Evolutionary conservation across 305 asterid species (phyloP).

Genomic region (Solanum hybrid): DNA sequence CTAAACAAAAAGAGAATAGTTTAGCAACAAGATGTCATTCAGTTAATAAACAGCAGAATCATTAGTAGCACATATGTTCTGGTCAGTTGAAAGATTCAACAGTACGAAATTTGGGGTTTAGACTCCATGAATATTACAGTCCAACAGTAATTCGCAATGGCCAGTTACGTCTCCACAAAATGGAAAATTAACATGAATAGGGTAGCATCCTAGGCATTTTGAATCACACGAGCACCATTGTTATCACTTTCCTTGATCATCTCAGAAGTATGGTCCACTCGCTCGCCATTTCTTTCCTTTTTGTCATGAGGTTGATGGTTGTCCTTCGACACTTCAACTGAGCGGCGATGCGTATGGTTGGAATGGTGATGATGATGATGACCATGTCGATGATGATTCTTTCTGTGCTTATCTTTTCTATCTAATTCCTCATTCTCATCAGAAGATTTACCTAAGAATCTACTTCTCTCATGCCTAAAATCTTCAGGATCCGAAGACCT

Average conservation of each 20-base stretch:
- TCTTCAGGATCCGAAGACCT: constrained; percentile 43
- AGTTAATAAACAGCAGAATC: neutral
- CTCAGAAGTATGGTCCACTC: neutral
- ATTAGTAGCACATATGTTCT: neutral
- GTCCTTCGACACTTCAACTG: constrained; percentile 4
- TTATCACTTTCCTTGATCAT: neutral
- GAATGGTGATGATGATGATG: constrained; percentile 18
- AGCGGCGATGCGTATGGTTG: constrained; percentile 8
- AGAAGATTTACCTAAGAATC: constrained; percentile 31
- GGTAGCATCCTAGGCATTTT: neutral
- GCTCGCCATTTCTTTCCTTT: neutral
- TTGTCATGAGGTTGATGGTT: neutral
- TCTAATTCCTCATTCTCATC: constrained; percentile 32
- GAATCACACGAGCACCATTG: neutral
- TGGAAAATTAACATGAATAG: neutral
- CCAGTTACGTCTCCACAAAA: neutral
- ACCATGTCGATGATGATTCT: constrained; percentile 17
- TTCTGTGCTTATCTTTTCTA: constrained; percentile 17
- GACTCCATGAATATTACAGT: neutral
- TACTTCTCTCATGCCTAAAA: constrained; percentile 21
- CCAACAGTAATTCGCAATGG: neutral
- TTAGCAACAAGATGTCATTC: neutral
- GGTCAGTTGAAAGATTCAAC: neutral
- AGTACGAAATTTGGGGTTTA: neutral
- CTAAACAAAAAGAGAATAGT: neutral